A percentile compares a stretch with the other conserved stretches of the same genome.
phyloP scores from a whole-genome alignment of 2,329 filamentous ascomycete genomes.

The Microdochium nivale region DNA sequence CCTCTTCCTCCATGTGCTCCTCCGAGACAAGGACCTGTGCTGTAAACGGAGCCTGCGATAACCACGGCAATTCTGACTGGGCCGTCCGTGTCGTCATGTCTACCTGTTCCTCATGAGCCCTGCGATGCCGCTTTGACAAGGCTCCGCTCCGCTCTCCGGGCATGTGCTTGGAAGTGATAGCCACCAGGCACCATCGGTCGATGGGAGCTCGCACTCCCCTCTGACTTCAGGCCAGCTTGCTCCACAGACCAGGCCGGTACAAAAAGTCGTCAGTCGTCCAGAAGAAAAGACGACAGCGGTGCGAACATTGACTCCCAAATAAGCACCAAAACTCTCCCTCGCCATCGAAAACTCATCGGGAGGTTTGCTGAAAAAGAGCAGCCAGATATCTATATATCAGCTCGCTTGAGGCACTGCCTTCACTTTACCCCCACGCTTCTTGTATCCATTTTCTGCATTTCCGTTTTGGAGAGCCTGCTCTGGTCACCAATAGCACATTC shows the following conservation, averaged over 20 bases:
- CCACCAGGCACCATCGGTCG: background rate
- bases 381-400: background rate
- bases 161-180: background rate
- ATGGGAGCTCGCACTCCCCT: background rate
- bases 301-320: no score
- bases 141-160: background rate
- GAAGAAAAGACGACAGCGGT: background rate
- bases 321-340: background rate
- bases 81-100: background rate
- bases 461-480: background rate
- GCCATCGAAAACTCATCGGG: no score
- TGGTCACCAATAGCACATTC: background rate
- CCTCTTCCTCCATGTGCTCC: background rate
- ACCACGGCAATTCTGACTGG: background rate
- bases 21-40: background rate
- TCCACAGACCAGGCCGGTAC: background rate
- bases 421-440: background rate
- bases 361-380: no score
- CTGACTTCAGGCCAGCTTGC: background rate
- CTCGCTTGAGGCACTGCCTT: background rate
- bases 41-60: background rate
- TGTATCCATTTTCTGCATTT: background rate
- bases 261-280: background rate
- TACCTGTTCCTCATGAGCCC: background rate
- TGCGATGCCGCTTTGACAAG: background rate